phyloP scores from a whole-genome alignment of 163 green algal genomes.

The Coccomyxa subellipsoidea region DNA sequence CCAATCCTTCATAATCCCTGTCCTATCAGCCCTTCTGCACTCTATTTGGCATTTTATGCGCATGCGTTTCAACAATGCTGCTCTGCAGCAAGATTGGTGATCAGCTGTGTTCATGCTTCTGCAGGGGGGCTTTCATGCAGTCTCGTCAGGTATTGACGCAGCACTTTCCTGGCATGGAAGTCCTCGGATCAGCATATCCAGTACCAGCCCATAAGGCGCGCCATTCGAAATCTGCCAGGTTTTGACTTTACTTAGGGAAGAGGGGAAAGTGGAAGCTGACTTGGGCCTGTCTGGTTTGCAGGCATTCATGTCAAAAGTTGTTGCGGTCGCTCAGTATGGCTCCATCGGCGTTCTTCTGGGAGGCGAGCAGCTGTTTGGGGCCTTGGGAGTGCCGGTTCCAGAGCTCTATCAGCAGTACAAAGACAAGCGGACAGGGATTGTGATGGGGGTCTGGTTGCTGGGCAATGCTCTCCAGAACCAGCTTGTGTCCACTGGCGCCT shows the following conservation, averaged over 20 bases:
- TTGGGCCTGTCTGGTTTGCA: background rate
- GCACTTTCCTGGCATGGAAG: constrained; percentile 39
- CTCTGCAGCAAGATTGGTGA: background rate
- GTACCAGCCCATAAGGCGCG: constrained; percentile 24
- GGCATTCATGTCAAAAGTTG: constrained; percentile 10
- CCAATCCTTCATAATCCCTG: too few species aligned
- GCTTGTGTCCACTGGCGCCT: constrained; percentile 39
- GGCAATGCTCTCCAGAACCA: constrained; percentile 43
- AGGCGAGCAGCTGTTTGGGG: constrained; percentile 34
- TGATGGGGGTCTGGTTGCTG: constrained; percentile 34
- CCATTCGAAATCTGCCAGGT: background rate
- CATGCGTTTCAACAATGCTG: background rate
- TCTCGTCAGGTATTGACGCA: constrained; percentile 32
- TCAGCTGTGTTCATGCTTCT: background rate
- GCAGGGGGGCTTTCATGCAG: constrained; percentile 53
- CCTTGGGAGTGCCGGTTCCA: constrained; percentile 32
- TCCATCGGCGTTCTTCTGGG: constrained; percentile 22
- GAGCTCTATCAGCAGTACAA: constrained; percentile 8
- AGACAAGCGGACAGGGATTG: constrained; percentile 21
- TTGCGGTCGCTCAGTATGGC: constrained; percentile 22
- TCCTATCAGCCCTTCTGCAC: too few species aligned
- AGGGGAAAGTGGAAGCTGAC: too few species aligned
- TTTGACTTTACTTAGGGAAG: background rate
- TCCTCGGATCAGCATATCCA: constrained; percentile 32
- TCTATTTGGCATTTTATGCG: too few species aligned